Evolutionary conservation across 129 eudicot genomes (phyloP), one percentile per base, ranked within the genome.

Genomic region (Cynara cardunculus): DNA sequence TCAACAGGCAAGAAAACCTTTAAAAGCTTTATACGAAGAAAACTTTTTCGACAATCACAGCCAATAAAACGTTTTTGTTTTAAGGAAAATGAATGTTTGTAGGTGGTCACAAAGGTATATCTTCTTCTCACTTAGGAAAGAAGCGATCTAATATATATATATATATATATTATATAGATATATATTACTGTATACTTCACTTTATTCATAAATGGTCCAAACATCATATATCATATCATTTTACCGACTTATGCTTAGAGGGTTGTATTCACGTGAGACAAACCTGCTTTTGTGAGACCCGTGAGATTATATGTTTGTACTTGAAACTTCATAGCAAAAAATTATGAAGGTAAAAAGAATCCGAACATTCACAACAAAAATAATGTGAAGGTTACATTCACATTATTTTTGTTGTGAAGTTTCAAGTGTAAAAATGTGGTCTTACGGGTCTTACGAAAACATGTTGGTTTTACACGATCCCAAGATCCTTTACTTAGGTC

Each of bases 81-180:
- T n/a, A n/a, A 56, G 10, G 49, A 62, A 28, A 75, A n/a, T 61
- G 71, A 61, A 75, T 61, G 32, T 61, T 75, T 75, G 24, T 53
- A 75, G 10, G 79, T 75, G 80, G 80, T 75, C 80, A 75, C 80
- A 19, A 59, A 61, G 68, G 12, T 59, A 30, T 56, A 30, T 56
- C 59, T 59, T 27, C 5, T 7, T 7, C 39, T 75, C 71, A 75
- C 80, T 75, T 75, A 2, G 61, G 53, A 75, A 30, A 61, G 31
- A 75, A 75, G 80, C 80, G 64, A 75, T 75, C 69, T 75, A 53
- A 27, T 7, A 62, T 35, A 59, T 75, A 67, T 28, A 14, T 49
- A 7, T 10, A 39, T 32, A 32, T 32, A 32, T 32, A 32, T 32
- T 74, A 64, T 46, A 7, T 39, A 7, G 1, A 39, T 32, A 32